A percentile compares a stretch with the other conserved stretches of the same genome.
Evolutionary conservation across 2,329 filamentous ascomycete species (phyloP).

Genomic region (Sporothrix mexicana): DNA sequence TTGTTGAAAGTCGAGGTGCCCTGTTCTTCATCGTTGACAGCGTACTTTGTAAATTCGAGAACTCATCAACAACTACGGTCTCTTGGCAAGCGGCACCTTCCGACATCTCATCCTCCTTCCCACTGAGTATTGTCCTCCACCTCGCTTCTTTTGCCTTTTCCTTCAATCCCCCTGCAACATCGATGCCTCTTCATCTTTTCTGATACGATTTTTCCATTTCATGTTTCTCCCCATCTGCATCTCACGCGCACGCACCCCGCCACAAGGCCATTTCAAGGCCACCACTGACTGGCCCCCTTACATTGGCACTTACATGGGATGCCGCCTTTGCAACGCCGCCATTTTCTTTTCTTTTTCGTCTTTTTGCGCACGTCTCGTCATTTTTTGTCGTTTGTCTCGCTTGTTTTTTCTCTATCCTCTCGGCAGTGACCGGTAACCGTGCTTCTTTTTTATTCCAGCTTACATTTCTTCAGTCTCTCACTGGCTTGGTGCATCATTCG

Average conservation of each 20-base stretch:
- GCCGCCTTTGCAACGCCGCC: not conserved
- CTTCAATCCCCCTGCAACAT: not conserved
- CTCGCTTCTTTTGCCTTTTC: conserved; percentile 17
- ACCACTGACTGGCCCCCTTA: not conserved
- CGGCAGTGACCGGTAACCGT: not conserved
- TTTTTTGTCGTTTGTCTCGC: not conserved
- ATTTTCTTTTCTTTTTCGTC: not conserved
- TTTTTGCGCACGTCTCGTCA: not conserved
- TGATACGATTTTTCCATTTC: conserved; percentile 1
- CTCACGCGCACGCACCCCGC: conserved; percentile 1
- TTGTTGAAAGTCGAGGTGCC: too few species aligned
- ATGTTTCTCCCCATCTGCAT: conserved; percentile 21
- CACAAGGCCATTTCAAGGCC: not conserved
- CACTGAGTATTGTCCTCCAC: too few species aligned
- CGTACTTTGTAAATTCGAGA: too few species aligned
- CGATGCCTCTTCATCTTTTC: not conserved
- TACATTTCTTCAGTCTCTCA: not conserved
- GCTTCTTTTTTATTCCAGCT: not conserved
- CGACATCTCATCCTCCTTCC: too few species aligned
- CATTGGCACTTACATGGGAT: not conserved
- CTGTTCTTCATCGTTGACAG: too few species aligned
- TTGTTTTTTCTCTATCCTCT: not conserved
- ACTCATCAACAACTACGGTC: too few species aligned
- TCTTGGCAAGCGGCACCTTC: not conserved
- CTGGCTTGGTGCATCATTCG: conserved; percentile 1